Conservation (phyloP, 2,329 filamentous ascomycete species). For the Alternaria gaisen region DNA sequence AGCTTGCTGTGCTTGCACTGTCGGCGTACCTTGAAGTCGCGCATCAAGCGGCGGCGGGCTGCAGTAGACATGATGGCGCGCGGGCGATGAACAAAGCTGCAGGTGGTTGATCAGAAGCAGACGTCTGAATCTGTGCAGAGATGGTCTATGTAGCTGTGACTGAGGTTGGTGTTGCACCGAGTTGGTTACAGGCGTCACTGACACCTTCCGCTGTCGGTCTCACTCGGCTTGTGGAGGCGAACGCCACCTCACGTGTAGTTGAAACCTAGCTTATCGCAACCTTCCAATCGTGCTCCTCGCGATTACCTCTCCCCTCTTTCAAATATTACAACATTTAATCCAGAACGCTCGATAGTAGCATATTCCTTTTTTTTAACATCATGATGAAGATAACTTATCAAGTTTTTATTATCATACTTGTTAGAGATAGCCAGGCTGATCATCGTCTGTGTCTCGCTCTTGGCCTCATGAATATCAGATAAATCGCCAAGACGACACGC, state of each 20-base stretch:
- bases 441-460: background rate
- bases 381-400: background rate
- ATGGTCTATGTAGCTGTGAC: slow-evolving; percentile 4
- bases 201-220: slow-evolving; percentile 15
- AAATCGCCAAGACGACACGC: background rate
- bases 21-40: slow-evolving; percentile 91
- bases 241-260: slow-evolving; percentile 26
- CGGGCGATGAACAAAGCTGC: background rate
- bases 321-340: background rate
- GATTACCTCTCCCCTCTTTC: background rate
- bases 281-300: background rate
- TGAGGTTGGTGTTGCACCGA: slow-evolving; percentile 13
- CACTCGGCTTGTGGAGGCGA: slow-evolving; percentile 16
- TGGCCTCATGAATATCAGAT: background rate
- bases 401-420: background rate
- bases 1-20: slow-evolving; percentile 13
- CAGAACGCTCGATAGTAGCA: background rate
- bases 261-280: slow-evolving; percentile 16
- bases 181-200: slow-evolving; percentile 14
- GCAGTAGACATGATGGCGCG: slow-evolving; percentile 78
- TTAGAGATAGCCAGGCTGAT: background rate
- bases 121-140: background rate
- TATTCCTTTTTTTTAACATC: background rate
- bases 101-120: background rate
- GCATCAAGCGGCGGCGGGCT: slow-evolving; percentile 94